These are phyloP conservation scores for Lasiodiplodia sp. DNA, from an alignment of 2,329 filamentous ascomycete species.

Conservation along the genomic window DNA sequence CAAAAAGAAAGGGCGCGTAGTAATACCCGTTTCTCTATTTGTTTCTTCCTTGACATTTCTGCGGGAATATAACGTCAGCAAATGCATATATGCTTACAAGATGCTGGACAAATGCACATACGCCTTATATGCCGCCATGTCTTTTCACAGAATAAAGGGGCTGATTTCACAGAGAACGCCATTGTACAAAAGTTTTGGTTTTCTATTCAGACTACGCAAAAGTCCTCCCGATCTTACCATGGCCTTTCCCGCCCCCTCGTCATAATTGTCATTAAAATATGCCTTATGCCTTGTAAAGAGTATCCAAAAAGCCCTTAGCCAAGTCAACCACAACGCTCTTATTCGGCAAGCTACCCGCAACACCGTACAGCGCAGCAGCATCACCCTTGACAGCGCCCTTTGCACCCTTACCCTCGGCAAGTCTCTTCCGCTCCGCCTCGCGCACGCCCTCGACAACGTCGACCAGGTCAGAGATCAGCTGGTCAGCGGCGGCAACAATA, in stretches of 20 bases:
- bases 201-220: background rate
- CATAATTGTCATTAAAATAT: background rate
- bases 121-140: background rate
- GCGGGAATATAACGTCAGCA: background rate
- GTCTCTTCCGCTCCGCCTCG: constrained; percentile 78
- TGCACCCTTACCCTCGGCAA: constrained; percentile 71
- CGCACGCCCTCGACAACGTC: constrained; percentile 72
- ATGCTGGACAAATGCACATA: background rate
- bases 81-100: background rate
- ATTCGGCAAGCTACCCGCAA: constrained; percentile 92
- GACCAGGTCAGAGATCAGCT: constrained; percentile 74
- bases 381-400: constrained; percentile 72
- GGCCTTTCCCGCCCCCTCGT: background rate
- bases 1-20: background rate
- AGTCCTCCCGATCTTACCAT: background rate
- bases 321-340: constrained; percentile 93
- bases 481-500: constrained; percentile 80
- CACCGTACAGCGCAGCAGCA: constrained; percentile 88
- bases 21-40: background rate
- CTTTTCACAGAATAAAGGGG: background rate
- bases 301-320: constrained; percentile 89
- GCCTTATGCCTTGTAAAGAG: constrained; percentile 81
- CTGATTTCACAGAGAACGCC: background rate
- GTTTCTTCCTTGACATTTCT: background rate
- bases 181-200: background rate